Percentiles rank a stretch among this genome's conserved stretches.
phyloP scores from a whole-genome alignment of 441 rosid species.

The Geranium incanum region DNA sequence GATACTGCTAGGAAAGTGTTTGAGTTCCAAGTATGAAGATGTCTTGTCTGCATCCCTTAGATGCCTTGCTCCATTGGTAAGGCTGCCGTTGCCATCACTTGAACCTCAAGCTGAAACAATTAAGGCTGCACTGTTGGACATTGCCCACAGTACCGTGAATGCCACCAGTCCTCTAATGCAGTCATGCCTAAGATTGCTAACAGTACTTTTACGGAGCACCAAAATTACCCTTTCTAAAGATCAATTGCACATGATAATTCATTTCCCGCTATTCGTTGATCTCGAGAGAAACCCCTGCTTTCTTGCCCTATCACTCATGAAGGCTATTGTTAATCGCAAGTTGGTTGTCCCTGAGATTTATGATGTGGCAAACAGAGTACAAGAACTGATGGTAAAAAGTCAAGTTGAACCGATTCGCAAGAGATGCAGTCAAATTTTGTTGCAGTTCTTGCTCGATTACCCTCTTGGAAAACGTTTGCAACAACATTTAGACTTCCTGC shows the following conservation, averaged over 20 bases:
- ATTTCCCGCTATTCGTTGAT: constrained; percentile 81
- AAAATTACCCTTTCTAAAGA: constrained; percentile 62
- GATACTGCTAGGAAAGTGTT: constrained; percentile 52
- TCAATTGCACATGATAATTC: constrained; percentile 59
- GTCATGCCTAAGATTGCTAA: constrained; percentile 78
- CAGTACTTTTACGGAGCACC: constrained; percentile 57
- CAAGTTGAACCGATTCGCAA: constrained; percentile 64
- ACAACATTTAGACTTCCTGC: constrained; percentile 61
- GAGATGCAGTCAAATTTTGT: constrained; percentile 69
- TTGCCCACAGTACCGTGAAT: constrained; percentile 55
- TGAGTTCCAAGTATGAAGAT: constrained; percentile 84
- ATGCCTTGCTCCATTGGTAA: constrained; percentile 65
- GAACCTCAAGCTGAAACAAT: constrained; percentile 66
- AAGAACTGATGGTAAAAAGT: constrained; percentile 80
- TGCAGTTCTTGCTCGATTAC: constrained; percentile 74
- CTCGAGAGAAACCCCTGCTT: constrained; percentile 66
- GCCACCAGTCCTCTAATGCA: constrained; percentile 59
- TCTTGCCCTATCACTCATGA: constrained; percentile 66
- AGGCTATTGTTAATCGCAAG: constrained; percentile 68
- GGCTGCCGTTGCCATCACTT: constrained; percentile 77
- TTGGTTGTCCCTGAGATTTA: constrained; percentile 82
- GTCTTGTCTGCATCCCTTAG: constrained; percentile 62
- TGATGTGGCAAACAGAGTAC: constrained; percentile 56
- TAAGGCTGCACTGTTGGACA: constrained; percentile 58
- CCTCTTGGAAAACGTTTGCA: constrained; percentile 53